phyloP scores from a whole-genome alignment of 2,329 filamentous ascomycete genomes.

The Botrytis galanthina region DNA sequence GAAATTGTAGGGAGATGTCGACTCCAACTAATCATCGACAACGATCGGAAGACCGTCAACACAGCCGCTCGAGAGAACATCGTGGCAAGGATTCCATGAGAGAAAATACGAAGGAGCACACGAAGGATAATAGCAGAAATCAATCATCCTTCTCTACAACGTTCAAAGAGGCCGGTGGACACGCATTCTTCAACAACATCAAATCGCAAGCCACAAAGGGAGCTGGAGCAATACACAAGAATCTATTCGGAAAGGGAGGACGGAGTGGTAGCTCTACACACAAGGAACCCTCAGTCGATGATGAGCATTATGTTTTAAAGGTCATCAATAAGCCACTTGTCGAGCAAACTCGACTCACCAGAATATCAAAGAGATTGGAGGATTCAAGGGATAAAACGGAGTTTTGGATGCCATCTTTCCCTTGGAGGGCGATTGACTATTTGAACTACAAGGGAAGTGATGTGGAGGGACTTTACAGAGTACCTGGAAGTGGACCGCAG shows the following conservation, averaged over 20 bases:
- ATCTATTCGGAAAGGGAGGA: constrained; percentile 75
- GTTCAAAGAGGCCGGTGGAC: constrained; percentile 58
- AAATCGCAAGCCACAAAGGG: constrained; percentile 71
- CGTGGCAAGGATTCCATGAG: constrained; percentile 27
- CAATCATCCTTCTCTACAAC: constrained; percentile 47
- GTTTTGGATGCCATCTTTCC: constrained; percentile 97
- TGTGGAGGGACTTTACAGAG: constrained; percentile 88
- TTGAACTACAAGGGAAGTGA: constrained; percentile 93
- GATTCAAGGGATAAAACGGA: constrained; percentile 92
- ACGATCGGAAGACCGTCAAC: constrained; percentile 67
- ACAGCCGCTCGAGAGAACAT: constrained; percentile 46
- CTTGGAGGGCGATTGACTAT: constrained; percentile 95
- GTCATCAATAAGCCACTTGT: constrained; percentile 84
- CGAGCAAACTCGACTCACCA: constrained; percentile 84
- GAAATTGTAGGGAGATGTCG: constrained; percentile 66
- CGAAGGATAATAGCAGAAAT: constrained; percentile 24
- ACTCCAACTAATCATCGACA: constrained; percentile 59
- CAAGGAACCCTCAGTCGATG: constrained; percentile 64
- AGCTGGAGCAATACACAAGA: constrained; percentile 78
- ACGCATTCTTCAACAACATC: constrained; percentile 68
- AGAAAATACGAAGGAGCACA: constrained; percentile 33
- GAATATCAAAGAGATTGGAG: constrained; percentile 86
- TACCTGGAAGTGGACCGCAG: constrained; percentile 85
- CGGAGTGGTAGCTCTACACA: constrained; percentile 68
- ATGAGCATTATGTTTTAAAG: constrained; percentile 80